Percentiles rank a stretch among this genome's conserved stretches.
Conservation (phyloP, 2,329 filamentous ascomycete genomes). For the Drechslerella coelobrocha region DNA sequence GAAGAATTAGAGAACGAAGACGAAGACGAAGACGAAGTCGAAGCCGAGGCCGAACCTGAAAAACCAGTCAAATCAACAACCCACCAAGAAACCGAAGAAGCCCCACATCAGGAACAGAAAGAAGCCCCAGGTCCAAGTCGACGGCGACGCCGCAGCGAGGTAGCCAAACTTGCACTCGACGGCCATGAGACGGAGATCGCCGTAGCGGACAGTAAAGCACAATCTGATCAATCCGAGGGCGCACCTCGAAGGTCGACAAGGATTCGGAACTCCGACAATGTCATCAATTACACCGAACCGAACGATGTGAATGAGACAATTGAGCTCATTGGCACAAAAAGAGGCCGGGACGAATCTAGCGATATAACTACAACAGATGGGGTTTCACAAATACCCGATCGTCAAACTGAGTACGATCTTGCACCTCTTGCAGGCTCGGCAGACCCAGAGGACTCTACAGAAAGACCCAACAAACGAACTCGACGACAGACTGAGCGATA, state of each 20-base stretch:
- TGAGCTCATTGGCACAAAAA: constrained; percentile 33
- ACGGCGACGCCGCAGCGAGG: constrained; percentile 3
- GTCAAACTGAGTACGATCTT: constrained; percentile 24
- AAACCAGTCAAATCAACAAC: background rate
- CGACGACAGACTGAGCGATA: constrained; percentile 47
- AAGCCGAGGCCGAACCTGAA: constrained; percentile 7
- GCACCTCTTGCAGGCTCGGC: background rate
- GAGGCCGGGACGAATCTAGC: constrained; percentile 34
- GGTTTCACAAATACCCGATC: constrained; percentile 21
- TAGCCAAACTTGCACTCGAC: constrained; percentile 1
- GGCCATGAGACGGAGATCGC: too few relatives aligned
- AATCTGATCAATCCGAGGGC: constrained; percentile 12
- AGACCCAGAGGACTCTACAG: constrained; percentile 22
- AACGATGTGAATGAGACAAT: constrained; percentile 24
- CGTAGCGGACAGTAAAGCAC: background rate
- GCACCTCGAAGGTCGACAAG: constrained; percentile 35
- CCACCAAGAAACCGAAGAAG: constrained; percentile 4
- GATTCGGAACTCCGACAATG: constrained; percentile 25
- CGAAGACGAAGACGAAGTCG: background rate
- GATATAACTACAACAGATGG: constrained; percentile 36
- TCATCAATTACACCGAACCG: background rate
- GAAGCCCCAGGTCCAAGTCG: background rate
- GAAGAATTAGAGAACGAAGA: constrained; percentile 9
- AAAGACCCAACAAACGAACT: constrained; percentile 38
- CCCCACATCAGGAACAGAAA: background rate